Conservation (phyloP, 306 rosid species). For the Dalbergia oliveri region DNA sequence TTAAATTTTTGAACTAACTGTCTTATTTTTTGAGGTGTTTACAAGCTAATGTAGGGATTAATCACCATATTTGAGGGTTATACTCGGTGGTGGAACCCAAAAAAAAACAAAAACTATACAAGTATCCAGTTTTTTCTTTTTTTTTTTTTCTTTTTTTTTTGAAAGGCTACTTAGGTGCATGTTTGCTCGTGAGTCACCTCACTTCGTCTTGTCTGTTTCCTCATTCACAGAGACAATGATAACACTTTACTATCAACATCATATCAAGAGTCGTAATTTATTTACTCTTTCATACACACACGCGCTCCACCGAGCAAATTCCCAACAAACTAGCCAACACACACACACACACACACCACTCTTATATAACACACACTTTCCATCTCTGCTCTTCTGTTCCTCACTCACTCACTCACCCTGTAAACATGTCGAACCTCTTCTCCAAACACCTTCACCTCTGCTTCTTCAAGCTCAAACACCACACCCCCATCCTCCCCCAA, state of each 20-base stretch:
- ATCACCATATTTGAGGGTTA: too few species aligned
- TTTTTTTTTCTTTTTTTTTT: too few species aligned
- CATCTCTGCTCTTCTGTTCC: not conserved
- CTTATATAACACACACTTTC: not conserved
- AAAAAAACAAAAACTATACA: too few species aligned
- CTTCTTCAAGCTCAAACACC: slow-evolving; percentile 74
- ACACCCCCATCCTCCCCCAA: slow-evolving; percentile 57
- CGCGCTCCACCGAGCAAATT: slow-evolving; percentile 12
- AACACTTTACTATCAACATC: slow-evolving; percentile 39
- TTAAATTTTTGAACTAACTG: too few species aligned
- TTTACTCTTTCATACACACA: not conserved
- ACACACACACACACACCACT: not conserved
- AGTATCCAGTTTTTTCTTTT: too few species aligned
- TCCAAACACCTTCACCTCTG: slow-evolving; percentile 71
- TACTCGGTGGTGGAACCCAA: too few species aligned
- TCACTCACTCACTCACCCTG: not conserved
- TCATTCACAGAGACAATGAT: not conserved
- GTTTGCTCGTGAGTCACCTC: not conserved
- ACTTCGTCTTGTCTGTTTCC: slow-evolving; percentile 23
- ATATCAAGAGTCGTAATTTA: not conserved
- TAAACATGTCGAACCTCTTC: slow-evolving; percentile 59
- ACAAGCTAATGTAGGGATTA: too few species aligned
- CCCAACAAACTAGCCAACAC: not conserved
- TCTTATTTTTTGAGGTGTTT: too few species aligned
- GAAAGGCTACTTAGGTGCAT: too few species aligned